Base-by-base conservation (phyloP, 2,329 filamentous ascomycete species). In the Aspergillus ochraceus region DNA sequence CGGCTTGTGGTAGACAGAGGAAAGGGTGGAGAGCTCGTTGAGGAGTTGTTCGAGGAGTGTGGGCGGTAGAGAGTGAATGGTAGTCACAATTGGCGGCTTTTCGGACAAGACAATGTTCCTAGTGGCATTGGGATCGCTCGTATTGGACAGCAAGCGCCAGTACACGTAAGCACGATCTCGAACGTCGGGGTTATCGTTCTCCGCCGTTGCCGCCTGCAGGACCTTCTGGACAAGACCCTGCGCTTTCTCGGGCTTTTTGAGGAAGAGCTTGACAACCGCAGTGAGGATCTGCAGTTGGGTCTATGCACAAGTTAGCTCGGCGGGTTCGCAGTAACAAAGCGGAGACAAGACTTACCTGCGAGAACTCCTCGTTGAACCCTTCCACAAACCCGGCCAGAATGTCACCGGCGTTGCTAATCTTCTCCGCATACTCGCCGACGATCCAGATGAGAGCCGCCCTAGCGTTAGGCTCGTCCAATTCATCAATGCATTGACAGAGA, bases 261-360 rank as follows among this genome's bases (percentile, higher is more conserved):
- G 79, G 83, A 98, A 99, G 32, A 99, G 84, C 76, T 99, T 99
- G 58, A 99, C 94, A 4, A 97, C 93, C 1, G 95, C 93, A 9
- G 95, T 99, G 69, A 99, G 83, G 68, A 98, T 98, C 77, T 99
- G 95, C 55, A 99, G 81, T 82, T 99, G 95, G n/a, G 92, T 97
- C 89, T 97, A 68, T 0, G 55, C 11, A 46, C 11, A 54, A 12
- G 65, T 82, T 66, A 81, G 76, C 20, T 14, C 29, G 3, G 29
- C 29, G 22, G 53, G n/a, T 47, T 39, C 24, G 24, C 14, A 9
- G 6, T 4, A 11, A 14, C 42, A 17, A 55, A 4, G 17, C 6
- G 17, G 2, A 2, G 39, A n/a, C 24, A 19, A 14, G 47, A 75
- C 85, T 67, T 74, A 91, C 90, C 82, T 96, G 94, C 55, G 93